Evolutionary conservation across 164 flowering plant genomes (phyloP).

Genomic region (Liriodendron chinense): DNA sequence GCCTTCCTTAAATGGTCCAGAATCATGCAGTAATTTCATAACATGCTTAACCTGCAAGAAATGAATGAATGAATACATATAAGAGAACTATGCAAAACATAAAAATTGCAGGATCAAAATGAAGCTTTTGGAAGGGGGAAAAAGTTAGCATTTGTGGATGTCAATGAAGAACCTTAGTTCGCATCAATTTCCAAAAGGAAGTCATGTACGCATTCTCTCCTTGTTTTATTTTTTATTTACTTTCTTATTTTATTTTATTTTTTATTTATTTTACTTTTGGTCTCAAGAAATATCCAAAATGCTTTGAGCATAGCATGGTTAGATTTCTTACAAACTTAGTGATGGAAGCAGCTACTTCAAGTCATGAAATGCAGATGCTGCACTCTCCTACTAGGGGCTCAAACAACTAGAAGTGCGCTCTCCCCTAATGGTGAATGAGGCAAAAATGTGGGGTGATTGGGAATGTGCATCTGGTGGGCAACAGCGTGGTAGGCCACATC

Average conservation of each 20-base stretch:
- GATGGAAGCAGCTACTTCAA: neutral
- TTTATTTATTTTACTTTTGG: too few relatives aligned
- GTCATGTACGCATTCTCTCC: too few relatives aligned
- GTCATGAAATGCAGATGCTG: neutral
- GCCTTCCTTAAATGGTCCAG: constrained; percentile 87
- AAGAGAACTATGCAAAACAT: neutral
- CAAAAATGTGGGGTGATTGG: too few relatives aligned
- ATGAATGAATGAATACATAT: neutral
- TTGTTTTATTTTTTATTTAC: too few relatives aligned
- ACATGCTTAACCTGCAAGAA: constrained; percentile 60
- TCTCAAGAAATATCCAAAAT: neutral
- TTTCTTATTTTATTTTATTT: too few relatives aligned
- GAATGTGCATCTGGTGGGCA: too few relatives aligned
- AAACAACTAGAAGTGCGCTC: neutral
- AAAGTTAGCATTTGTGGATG: too few relatives aligned
- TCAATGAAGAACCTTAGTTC: too few relatives aligned
- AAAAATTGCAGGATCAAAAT: neutral
- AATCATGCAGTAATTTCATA: constrained; percentile 62
- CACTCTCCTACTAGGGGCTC: neutral
- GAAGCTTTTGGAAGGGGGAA: neutral
- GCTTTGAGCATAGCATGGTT: neutral
- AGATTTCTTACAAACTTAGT: neutral
- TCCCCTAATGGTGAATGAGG: too few relatives aligned
- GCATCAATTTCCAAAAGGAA: too few relatives aligned
- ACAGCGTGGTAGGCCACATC: too few relatives aligned